A percentile compares a stretch with the other conserved stretches of the same genome.
These are phyloP conservation scores for Schizosaccharomyces japonicus DNA, from an alignment of 805 yeast genomes.

Conservation along the genomic window DNA sequence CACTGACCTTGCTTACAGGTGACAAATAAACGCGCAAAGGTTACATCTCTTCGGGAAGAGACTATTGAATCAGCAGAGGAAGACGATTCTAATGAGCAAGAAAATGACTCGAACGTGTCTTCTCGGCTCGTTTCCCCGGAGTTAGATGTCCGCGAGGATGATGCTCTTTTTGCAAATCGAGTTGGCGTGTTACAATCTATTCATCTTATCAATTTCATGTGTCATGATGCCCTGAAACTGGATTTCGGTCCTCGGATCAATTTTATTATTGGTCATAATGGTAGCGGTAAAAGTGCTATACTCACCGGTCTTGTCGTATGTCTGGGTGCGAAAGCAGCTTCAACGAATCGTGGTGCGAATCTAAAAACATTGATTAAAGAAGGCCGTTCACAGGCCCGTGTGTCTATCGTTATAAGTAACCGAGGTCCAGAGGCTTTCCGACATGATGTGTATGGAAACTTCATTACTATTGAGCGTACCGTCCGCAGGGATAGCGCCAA, in stretches of 20 bases:
- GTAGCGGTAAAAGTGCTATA: constrained; percentile 81
- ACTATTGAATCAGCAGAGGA: too few relatives aligned
- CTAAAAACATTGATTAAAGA: constrained; percentile 50
- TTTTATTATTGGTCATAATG: constrained; percentile 89
- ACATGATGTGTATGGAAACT: constrained; percentile 41
- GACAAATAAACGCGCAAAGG: too few relatives aligned
- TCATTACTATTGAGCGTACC: constrained; percentile 46
- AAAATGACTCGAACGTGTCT: too few relatives aligned
- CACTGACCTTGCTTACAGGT: too few relatives aligned
- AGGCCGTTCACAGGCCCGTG: constrained; percentile 39
- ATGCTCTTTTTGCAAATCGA: neutral
- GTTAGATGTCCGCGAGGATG: too few relatives aligned
- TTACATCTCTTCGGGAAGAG: too few relatives aligned
- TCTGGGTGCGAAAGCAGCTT: constrained; percentile 62
- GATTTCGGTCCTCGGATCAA: constrained; percentile 62
- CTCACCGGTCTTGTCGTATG: constrained; percentile 85
- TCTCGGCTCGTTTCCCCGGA: too few relatives aligned
- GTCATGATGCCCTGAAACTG: constrained; percentile 60
- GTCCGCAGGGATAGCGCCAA: constrained; percentile 29
- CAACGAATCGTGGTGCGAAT: constrained; percentile 62
- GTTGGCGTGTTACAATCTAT: constrained; percentile 43
- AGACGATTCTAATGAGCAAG: too few relatives aligned
- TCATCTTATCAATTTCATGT: constrained; percentile 57
- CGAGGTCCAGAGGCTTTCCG: constrained; percentile 41
- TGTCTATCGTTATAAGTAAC: constrained; percentile 40